Evolutionary conservation across 176 grass and related monocot genomes (phyloP).

Genomic region (Raddia distichophylla): DNA sequence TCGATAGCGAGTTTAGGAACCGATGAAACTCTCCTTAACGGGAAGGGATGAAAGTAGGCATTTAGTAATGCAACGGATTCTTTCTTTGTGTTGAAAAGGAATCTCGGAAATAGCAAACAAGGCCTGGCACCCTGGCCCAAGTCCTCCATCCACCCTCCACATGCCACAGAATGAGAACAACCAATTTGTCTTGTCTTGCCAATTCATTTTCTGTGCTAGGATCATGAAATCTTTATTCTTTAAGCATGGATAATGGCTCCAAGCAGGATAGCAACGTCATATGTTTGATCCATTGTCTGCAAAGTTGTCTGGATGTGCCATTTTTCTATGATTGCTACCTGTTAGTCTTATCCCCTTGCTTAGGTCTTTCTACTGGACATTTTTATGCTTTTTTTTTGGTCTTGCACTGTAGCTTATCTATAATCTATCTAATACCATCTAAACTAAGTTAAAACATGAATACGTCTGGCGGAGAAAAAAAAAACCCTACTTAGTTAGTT

Average conservation of each 20-base stretch:
- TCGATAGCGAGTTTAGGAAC: too few relatives aligned
- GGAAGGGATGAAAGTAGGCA: too few relatives aligned
- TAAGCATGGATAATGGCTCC: slow-evolving; percentile 9
- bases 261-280: slow-evolving; percentile 14
- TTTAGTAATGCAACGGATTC: too few relatives aligned
- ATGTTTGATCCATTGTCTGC: slow-evolving; percentile 26
- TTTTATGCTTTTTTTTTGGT: not conserved
- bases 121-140: not conserved
- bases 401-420: not conserved
- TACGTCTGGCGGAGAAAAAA: not conserved
- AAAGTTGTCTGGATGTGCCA: slow-evolving; percentile 15
- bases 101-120: too few relatives aligned
- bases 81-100: too few relatives aligned
- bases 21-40: too few relatives aligned
- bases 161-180: not conserved
- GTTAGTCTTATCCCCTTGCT: not conserved
- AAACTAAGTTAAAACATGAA: not conserved
- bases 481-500: not conserved
- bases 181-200: not conserved
- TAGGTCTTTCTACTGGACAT: not conserved
- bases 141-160: too few relatives aligned
- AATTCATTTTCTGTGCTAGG: slow-evolving; percentile 7
- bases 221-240: slow-evolving; percentile 18
- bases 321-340: slow-evolving; percentile 28
- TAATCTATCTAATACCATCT: not conserved